A percentile compares a stretch with the other conserved stretches of the same genome.
Evolutionary conservation across 768 basidiomycete species (phyloP).

Genomic region (Phylloporus rhodoxanthus): DNA sequence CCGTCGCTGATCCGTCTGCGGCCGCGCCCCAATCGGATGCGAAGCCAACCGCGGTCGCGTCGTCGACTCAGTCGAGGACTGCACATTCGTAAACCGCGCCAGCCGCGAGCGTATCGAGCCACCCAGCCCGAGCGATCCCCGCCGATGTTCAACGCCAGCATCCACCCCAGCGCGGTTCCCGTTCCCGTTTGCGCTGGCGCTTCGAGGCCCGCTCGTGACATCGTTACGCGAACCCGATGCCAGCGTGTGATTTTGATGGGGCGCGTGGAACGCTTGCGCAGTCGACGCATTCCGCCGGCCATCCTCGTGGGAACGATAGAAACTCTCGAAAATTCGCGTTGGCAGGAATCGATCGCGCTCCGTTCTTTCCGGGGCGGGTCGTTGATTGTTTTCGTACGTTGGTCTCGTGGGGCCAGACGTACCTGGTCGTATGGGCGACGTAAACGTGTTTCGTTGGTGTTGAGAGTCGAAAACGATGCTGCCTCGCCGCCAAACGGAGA

Average conservation of each 20-base stretch:
- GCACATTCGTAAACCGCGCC: slow-evolving; percentile 19
- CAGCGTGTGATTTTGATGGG: slow-evolving; percentile 3
- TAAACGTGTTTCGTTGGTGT: slow-evolving; percentile 9
- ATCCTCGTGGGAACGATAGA: slow-evolving; percentile 22
- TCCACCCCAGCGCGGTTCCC: slow-evolving; percentile 10
- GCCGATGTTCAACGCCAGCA: slow-evolving; percentile 12
- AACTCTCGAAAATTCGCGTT: slow-evolving; percentile 17
- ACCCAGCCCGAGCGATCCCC: slow-evolving; percentile 18
- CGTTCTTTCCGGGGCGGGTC: slow-evolving; percentile 12
- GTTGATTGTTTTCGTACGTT: slow-evolving; percentile 12
- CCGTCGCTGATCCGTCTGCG: slow-evolving; percentile 13
- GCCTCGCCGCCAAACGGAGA: slow-evolving; percentile 14
- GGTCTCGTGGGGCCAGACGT: slow-evolving; percentile 9
- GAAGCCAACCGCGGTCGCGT: slow-evolving; percentile 21
- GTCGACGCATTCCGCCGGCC: slow-evolving; percentile 15
- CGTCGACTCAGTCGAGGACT: slow-evolving; percentile 12
- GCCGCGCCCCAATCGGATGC: slow-evolving; percentile 23
- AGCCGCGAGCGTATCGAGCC: slow-evolving; percentile 25
- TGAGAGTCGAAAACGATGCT: slow-evolving; percentile 8
- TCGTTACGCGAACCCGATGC: slow-evolving; percentile 3
- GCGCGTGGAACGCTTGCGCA: slow-evolving; percentile 9
- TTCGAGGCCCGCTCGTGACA: slow-evolving; percentile 5
- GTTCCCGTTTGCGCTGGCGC: slow-evolving; percentile 3
- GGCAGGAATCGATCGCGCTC: slow-evolving; percentile 24
- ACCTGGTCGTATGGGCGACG: slow-evolving; percentile 6